Conservation (phyloP, 164 flowering plant species). For the Magnolia changhungtana region DNA sequence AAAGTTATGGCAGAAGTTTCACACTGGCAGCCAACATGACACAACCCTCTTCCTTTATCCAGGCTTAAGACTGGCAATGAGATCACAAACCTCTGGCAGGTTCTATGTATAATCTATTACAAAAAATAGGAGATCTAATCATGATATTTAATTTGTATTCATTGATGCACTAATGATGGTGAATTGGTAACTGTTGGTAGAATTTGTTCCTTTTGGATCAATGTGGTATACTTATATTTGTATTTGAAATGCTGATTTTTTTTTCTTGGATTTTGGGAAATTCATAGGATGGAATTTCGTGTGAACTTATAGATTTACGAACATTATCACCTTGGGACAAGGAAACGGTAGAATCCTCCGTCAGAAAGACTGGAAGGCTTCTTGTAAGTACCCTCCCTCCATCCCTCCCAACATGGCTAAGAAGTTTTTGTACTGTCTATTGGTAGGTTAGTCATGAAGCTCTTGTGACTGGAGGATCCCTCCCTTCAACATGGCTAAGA, state of each 20-base stretch:
- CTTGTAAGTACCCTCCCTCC: constrained; percentile 55
- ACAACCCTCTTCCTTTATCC: too few species aligned
- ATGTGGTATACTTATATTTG: neutral
- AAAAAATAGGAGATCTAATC: too few species aligned
- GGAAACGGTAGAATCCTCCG: constrained; percentile 92
- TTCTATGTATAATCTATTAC: too few species aligned
- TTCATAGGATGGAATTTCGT: constrained; percentile 88
- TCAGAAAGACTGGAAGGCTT: constrained; percentile 86
- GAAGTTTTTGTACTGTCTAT: neutral
- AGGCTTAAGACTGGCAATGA: too few species aligned
- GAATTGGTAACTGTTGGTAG: too few species aligned
- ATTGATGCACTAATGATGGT: too few species aligned
- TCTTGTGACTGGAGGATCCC: constrained; percentile 78
- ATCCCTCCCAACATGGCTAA: neutral
- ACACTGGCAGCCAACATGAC: too few species aligned
- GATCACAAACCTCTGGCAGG: too few species aligned
- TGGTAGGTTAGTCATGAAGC: constrained; percentile 96
- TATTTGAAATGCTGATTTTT: neutral
- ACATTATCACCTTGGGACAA: constrained; percentile 96
- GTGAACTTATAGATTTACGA: constrained; percentile 86
- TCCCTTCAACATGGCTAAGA: constrained; percentile 1
- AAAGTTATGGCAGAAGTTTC: too few species aligned
- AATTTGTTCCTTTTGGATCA: neutral
- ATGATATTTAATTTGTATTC: too few species aligned
- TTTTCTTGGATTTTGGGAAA: constrained; percentile 5